Percentiles rank a stretch among this genome's conserved stretches.
Conservation (phyloP, 345 rosid species). For the Raphanus sativus region DNA sequence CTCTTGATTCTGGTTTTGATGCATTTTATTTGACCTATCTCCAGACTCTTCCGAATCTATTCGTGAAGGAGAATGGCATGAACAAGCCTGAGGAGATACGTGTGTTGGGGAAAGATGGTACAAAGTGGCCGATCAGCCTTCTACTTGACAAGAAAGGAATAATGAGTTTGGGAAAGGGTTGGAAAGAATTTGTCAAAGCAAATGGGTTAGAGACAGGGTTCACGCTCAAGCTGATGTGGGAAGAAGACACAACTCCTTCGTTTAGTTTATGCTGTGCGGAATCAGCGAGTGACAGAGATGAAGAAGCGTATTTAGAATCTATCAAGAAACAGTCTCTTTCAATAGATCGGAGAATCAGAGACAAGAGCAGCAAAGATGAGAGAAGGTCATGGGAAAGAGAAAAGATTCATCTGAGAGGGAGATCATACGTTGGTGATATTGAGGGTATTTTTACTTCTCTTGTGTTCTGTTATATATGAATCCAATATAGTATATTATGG, state of each 20-base stretch:
- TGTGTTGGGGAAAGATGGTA: not conserved
- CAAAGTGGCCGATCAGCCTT: not conserved
- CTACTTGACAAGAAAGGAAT: not conserved
- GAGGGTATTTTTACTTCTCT: not conserved
- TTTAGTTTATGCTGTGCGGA: not conserved
- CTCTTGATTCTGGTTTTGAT: not conserved
- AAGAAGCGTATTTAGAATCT: not conserved
- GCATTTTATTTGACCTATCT: not conserved
- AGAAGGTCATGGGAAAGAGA: not conserved
- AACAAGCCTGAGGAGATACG: not conserved
- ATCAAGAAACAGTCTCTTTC: not conserved
- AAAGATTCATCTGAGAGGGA: not conserved
- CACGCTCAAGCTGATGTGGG: not conserved
- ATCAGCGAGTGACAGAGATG: not conserved
- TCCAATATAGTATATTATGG: not conserved
- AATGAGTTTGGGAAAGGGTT: not conserved
- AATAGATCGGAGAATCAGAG: not conserved
- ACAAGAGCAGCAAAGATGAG: not conserved
- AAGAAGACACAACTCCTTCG: not conserved
- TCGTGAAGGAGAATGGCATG: not conserved
- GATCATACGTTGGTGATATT: not conserved
- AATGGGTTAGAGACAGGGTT: not conserved
- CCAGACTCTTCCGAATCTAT: not conserved
- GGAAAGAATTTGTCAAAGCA: slow-evolving; percentile 1
- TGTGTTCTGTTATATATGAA: not conserved